Percentiles rank a stretch among this genome's conserved stretches.
Evolutionary conservation across 2,329 filamentous ascomycete species (phyloP).

Genomic region (Septoria linicola): DNA sequence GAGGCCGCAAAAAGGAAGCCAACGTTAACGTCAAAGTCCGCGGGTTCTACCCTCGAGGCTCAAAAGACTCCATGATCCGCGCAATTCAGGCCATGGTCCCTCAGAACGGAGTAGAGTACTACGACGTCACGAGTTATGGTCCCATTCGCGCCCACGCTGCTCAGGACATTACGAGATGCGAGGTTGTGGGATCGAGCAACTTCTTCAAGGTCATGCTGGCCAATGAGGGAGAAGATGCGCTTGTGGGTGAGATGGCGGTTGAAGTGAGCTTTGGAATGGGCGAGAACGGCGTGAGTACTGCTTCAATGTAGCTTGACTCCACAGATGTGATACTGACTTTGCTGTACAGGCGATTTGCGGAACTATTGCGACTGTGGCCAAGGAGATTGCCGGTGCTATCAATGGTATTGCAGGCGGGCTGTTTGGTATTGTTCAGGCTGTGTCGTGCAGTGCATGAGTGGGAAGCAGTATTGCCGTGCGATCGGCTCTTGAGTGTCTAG

Average conservation of each 20-base stretch:
- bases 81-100: constrained; percentile 7
- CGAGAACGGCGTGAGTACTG: constrained; percentile 2
- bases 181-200: constrained; percentile 6
- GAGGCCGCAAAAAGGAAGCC: neutral
- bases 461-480: too few relatives aligned
- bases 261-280: neutral
- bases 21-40: neutral
- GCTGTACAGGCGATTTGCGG: constrained; percentile 1
- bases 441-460: neutral
- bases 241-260: neutral
- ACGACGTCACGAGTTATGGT: neutral
- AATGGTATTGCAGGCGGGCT: constrained; percentile 4
- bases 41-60: constrained; percentile 1
- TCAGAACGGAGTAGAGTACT: constrained; percentile 2
- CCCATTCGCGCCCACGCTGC: neutral
- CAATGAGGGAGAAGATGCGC: neutral
- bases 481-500: too few relatives aligned
- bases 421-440: constrained; percentile 7
- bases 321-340: too few relatives aligned
- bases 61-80: constrained; percentile 4
- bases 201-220: constrained; percentile 4
- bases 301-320: neutral
- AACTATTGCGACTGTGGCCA: neutral
- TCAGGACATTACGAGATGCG: neutral
- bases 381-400: constrained; percentile 9